Evolutionary conservation across 2,329 filamentous ascomycete genomes (phyloP), one percentile per base, ranked within the genome.

Genomic region (Alternaria viburni): DNA sequence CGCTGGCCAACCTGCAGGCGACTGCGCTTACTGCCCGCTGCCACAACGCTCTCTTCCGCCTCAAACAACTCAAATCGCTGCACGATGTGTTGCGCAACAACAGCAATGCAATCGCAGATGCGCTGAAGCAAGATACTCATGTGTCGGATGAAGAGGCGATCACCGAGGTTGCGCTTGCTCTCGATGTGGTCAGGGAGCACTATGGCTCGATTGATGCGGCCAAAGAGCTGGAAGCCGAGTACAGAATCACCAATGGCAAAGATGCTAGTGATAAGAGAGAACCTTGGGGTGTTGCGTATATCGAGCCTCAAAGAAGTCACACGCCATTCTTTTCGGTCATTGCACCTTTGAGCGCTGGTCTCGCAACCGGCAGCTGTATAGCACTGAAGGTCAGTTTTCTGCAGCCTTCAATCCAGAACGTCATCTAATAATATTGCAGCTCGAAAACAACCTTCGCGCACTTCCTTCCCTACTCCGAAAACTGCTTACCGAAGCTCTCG

Each of bases 301-400:
- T 88, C 54, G 80, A 84, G 52, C 84, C 85, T 1, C 75, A 78
- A 10, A 57, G 64, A 30, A 74, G 63, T 7, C 83, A 87, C 70
- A 86, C 82, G 0, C 73, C 83, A 9, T 82, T 87, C 62, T 86
- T 82, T 64, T 72, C 71, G 8, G 51, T 57, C 7, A 57, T 75
- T 19, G 59, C 63, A n/a, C 59, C 68, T 7, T 54, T 87, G 43
- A 80, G 79, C 32, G 81, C 84, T 5, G 84, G 85, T 8, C 66
- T 87, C 28, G 81, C 82, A 1, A 83, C 84, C 12, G 86, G 85
- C 0, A 87, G 86, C 61, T 86, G 84, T 67, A 78, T 86, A 4
- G 77, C 83, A 30, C 49, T 87, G 11, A 82, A 86, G 77, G 84
- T 86, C 62, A 68, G 77, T 36, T 23, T 25, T 21, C 23, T 15